These are phyloP conservation scores for Myochromella boudieri DNA, from an alignment of 768 basidiomycete genomes.

Conservation along the genomic window DNA sequence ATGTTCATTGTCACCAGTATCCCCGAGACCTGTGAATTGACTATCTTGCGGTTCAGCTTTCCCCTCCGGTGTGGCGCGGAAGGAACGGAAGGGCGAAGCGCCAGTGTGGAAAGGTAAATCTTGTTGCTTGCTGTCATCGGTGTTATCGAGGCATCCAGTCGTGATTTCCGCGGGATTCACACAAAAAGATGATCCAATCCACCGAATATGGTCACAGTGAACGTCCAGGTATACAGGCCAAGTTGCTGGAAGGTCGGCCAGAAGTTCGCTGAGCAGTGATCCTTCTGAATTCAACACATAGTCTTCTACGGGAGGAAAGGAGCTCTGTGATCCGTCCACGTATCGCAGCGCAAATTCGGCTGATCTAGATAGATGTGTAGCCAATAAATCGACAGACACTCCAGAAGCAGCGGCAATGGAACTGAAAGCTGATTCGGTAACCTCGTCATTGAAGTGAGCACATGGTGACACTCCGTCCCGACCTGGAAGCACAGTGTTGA, in stretches of 20 bases:
- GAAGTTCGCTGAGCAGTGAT: constrained; percentile 8
- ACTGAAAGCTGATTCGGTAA: constrained; percentile 20
- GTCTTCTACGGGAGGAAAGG: not conserved
- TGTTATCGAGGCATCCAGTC: constrained; percentile 6
- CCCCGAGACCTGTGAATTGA: too few species aligned
- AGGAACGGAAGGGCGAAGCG: too few species aligned
- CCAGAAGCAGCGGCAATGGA: constrained; percentile 30
- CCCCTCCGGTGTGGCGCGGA: too few species aligned
- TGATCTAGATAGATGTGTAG: constrained; percentile 33
- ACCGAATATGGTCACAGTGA: constrained; percentile 17
- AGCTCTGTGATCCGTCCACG: constrained; percentile 4
- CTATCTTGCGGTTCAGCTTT: too few species aligned
- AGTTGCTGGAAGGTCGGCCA: not conserved
- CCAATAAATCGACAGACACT: constrained; percentile 30
- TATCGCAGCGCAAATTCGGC: constrained; percentile 33
- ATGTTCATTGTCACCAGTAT: too few species aligned
- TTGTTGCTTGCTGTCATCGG: too few species aligned
- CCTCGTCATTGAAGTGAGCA: constrained; percentile 9
- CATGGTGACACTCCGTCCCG: too few species aligned
- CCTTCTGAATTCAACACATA: not conserved
- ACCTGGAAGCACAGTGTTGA: too few species aligned
- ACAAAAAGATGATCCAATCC: constrained; percentile 16
- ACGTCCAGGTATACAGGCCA: constrained; percentile 6
- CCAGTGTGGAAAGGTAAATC: too few species aligned
- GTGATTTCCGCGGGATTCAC: constrained; percentile 43